Evolutionary conservation across 139 green algal species (phyloP), one percentile per base, ranked within the genome.

Genomic region (Nannochloris sp.): DNA sequence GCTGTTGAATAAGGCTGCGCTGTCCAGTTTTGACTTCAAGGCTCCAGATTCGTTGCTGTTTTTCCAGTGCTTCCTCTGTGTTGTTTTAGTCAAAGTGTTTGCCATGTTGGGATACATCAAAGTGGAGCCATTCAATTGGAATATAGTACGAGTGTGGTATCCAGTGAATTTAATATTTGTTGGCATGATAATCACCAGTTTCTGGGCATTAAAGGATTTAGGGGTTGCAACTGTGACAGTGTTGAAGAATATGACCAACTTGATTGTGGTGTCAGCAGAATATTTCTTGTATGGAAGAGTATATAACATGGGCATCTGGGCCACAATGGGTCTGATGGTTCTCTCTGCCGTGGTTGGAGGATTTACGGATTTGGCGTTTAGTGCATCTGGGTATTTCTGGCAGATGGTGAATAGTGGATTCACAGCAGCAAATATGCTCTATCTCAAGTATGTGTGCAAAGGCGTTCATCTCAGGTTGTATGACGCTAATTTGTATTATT

Each of bases 151-250:
- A 3, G 48, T 77, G 19, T 77, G 91, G 91, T 57, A 91, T 31
- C 91, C 91, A 3, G 84, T 95, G 14, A 97, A 97, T 68, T 12
- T 94, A 27, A 85, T 97, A 14, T 97, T 97, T 69, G 91, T 97
- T 21, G 77, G 76, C 40, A 94, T 96, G 86, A 83, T 96, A 6
- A 74, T 79, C 25, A 87, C 78, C 23, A 76, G 71, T 64, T 96
- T 97, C 63, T 89, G 80, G 51, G 73, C 90, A 1, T 68, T 97
- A 1, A 70, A 84, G 57, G 66, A 71, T 53, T 59, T 96, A 1
- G 78, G 82, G 18, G 86, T 95, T 1, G 75, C 79, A 29, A 87
- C 89, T 75, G 51, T 61, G 19, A 78, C 89, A 2, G 81, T 96
- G 19, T 76, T 97, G 2, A 97, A 97, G 65, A 97, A 97, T 75